Conservation (phyloP, 2,329 filamentous ascomycete species). For the Microdochium bolleyi region DNA sequence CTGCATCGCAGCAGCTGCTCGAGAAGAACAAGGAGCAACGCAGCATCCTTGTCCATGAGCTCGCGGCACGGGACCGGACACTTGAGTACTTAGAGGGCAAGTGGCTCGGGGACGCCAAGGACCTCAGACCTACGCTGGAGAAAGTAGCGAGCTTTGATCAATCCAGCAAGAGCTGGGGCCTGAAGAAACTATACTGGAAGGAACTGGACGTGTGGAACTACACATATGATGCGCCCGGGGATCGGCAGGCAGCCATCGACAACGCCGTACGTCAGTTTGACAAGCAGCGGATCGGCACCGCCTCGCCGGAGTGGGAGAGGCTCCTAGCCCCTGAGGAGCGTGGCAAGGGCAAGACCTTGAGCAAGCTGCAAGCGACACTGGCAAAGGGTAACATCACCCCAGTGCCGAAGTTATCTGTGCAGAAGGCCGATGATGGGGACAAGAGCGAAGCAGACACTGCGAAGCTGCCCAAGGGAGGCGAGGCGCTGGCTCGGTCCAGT, state of each 20-base stretch:
- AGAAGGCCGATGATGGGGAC: slow-evolving; percentile 41
- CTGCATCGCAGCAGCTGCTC: slow-evolving; percentile 40
- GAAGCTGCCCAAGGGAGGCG: slow-evolving; percentile 23
- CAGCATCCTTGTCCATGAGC: slow-evolving; percentile 49
- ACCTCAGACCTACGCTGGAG: slow-evolving; percentile 44
- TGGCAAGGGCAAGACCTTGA: slow-evolving; percentile 52
- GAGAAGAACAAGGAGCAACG: slow-evolving; percentile 46
- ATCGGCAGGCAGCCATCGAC: slow-evolving; percentile 53
- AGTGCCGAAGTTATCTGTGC: slow-evolving; percentile 40
- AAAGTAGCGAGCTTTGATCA: slow-evolving; percentile 50
- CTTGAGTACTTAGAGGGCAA: slow-evolving; percentile 40
- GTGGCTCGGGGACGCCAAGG: slow-evolving; percentile 43
- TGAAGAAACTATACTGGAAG: slow-evolving; percentile 52
- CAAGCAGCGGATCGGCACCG: slow-evolving; percentile 45
- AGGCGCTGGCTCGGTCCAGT: slow-evolving; percentile 38
- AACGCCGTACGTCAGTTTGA: slow-evolving; percentile 53
- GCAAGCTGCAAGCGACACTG: slow-evolving; percentile 52
- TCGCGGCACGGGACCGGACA: slow-evolving; percentile 45
- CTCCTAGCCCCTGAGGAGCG: slow-evolving; percentile 50
- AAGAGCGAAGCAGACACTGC: slow-evolving; percentile 29
- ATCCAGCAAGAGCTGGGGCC: slow-evolving; percentile 40
- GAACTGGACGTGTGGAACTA: slow-evolving; percentile 59
- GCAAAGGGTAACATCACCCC: slow-evolving; percentile 40
- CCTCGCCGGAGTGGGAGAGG: slow-evolving; percentile 53
- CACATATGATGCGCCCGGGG: slow-evolving; percentile 42